phyloP scores from a whole-genome alignment of 495 filamentous ascomycete genomes.

The Astrothelium macrocarpum region DNA sequence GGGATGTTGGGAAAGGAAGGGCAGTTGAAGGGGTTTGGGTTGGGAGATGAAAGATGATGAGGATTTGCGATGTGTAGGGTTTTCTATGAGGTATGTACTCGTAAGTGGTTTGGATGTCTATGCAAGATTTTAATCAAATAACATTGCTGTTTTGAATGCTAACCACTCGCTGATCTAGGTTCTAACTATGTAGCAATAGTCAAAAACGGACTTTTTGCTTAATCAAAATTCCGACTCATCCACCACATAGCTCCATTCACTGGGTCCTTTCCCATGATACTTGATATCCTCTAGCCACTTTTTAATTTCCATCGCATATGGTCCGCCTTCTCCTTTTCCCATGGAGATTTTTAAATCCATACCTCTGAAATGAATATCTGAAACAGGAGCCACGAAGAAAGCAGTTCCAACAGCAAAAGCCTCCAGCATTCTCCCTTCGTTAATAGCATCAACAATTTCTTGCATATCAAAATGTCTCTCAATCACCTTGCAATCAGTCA shows the following conservation, averaged over 20 bases:
- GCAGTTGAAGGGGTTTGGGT: not conserved
- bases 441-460: conserved; percentile 62
- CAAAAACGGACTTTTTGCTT: not conserved
- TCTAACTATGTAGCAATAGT: too few species aligned
- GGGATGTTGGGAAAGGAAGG: conserved; percentile 12
- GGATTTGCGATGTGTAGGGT: too few species aligned
- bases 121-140: not conserved
- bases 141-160: not conserved
- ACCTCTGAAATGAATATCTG: conserved; percentile 61
- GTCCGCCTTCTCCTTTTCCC: conserved; percentile 47
- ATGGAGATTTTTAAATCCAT: conserved; percentile 58
- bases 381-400: conserved; percentile 74
- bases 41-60: not conserved
- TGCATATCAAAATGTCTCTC: conserved; percentile 72
- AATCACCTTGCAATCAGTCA: conserved; percentile 55
- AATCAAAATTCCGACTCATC: conserved; percentile 37
- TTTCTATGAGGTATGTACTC: too few species aligned
- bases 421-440: conserved; percentile 71
- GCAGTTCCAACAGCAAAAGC: conserved; percentile 83
- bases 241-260: conserved; percentile 72
- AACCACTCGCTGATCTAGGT: not conserved
- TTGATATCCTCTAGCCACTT: conserved; percentile 73
- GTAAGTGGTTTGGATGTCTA: too few species aligned
- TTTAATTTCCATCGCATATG: conserved; percentile 62
- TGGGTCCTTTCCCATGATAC: conserved; percentile 63